Base-by-base conservation (phyloP, 2,329 filamentous ascomycete species). In the Stylonectria norvegica region DNA sequence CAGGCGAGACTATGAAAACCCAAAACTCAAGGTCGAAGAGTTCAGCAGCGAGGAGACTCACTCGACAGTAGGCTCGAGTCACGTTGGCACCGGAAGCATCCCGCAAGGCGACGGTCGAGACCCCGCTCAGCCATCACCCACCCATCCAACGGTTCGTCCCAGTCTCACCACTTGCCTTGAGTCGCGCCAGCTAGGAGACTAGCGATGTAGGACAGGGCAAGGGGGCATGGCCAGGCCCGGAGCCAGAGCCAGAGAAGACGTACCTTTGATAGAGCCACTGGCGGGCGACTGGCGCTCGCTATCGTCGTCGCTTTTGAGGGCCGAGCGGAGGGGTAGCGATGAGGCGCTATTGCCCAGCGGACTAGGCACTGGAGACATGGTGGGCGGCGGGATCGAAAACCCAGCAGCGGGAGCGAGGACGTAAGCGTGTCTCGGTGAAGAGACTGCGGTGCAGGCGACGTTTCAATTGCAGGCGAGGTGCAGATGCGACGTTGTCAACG, bases 231-330 rank as follows among this genome's bases (percentile, higher is more conserved):
- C 34, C 15, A 20, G 16, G 42, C 16, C 15, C 11, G 4, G 15
- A 7, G 17, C 15, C 7, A 32, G 27, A 14, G 6, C 8, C 27
- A 32, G 16, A 19, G 17, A 34, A 14, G 32, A 68, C 68, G 43
- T 56, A 73, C 70, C 70, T 69, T 73, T 73, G 29, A 62, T 52
- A 25, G 64, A 58, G 36, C 62, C 61, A 45, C 60, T 65, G 25
- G 63, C 53, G 9, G 68, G 61, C 16, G 57, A 56, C 3, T 62
- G 58, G 43, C 56, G 61, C 32, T 68, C 64, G 34, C 34, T 52
- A 33, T 72, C 69, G 36, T 69, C 66, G 20, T 73, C 70, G 11
- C 50, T 55, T 55, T 72, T 73, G 49, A 72, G 56, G 17, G 66
- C 69, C 25, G 69, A 71, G 33, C 67, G 66, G 37, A 71, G 55